Percentiles rank a stretch among this genome's conserved stretches.
Conservation (phyloP, 148 eudicot genomes). For the Dysphania ambrosioides region DNA sequence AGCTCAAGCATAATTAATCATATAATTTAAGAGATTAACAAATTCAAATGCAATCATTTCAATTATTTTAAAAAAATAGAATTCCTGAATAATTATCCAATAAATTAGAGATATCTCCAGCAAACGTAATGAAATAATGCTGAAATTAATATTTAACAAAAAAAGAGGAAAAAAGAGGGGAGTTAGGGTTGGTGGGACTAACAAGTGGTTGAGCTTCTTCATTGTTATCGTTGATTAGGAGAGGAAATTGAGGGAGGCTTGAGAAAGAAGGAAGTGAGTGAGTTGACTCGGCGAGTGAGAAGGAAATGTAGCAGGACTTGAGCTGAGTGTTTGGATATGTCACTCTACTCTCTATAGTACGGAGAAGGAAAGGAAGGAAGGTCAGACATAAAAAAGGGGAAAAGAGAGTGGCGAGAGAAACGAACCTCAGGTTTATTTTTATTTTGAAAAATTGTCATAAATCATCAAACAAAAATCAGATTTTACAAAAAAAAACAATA, state of each 20-base stretch:
- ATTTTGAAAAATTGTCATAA: no score
- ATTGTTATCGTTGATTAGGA: not conserved
- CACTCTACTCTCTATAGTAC: no score
- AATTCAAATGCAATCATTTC: not conserved
- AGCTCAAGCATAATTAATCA: not conserved
- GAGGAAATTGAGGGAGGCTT: not conserved
- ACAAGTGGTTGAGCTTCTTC: not conserved
- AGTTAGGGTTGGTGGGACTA: not conserved
- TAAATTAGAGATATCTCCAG: not conserved
- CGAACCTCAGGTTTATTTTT: no score
- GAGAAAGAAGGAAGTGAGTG: not conserved
- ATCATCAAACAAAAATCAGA: no score
- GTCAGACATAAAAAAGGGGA: no score
- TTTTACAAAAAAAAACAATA: no score
- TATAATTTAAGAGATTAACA: not conserved
- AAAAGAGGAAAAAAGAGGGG: not conserved
- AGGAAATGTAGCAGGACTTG: not conserved
- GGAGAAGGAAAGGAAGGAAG: no score
- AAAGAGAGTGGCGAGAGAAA: no score
- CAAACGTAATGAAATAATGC: not conserved
- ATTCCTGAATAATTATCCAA: not conserved
- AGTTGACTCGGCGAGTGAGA: not conserved
- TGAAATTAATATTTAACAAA: not conserved
- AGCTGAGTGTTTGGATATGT: no score
- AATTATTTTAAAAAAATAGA: no score